phyloP scores from a whole-genome alignment of 345 rosid species.

The Hypericum androsaemum region DNA sequence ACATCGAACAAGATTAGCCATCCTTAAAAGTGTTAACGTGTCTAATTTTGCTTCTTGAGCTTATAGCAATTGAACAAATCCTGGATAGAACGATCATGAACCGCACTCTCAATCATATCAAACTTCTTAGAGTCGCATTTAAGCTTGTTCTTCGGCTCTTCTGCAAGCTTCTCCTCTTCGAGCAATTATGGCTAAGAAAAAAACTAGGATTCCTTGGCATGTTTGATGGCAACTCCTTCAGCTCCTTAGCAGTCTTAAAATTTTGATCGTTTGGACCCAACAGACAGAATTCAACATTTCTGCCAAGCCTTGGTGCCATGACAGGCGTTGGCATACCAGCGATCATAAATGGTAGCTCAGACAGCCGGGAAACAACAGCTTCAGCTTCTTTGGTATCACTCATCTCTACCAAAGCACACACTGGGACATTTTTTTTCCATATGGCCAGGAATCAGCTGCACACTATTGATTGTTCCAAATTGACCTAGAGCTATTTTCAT shows the following conservation, averaged over 20 bases:
- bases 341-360: slow-evolving; percentile 55
- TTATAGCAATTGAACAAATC: slow-evolving; percentile 30
- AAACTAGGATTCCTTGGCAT: slow-evolving; percentile 39
- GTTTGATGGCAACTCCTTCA: slow-evolving; percentile 38
- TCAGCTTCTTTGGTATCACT: no score
- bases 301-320: slow-evolving; percentile 52
- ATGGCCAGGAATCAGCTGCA: slow-evolving; percentile 50
- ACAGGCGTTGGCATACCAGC: slow-evolving; percentile 85
- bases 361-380: slow-evolving; percentile 19
- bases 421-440: slow-evolving; percentile 24
- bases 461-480: slow-evolving; percentile 51
- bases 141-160: slow-evolving; percentile 39
- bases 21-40: no score
- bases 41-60: no score
- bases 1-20: no score
- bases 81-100: slow-evolving; percentile 32
- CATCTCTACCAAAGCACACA: slow-evolving; percentile 66
- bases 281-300: slow-evolving; percentile 37
- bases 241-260: slow-evolving; percentile 34
- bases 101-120: slow-evolving; percentile 27
- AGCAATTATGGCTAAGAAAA: slow-evolving; percentile 42
- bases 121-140: slow-evolving; percentile 39
- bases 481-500: slow-evolving; percentile 46
- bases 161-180: slow-evolving; percentile 46
- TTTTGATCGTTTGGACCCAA: slow-evolving; percentile 41